Evolutionary conservation across 495 filamentous ascomycete species (phyloP).

Genomic region (Sporormia fimetaria): DNA sequence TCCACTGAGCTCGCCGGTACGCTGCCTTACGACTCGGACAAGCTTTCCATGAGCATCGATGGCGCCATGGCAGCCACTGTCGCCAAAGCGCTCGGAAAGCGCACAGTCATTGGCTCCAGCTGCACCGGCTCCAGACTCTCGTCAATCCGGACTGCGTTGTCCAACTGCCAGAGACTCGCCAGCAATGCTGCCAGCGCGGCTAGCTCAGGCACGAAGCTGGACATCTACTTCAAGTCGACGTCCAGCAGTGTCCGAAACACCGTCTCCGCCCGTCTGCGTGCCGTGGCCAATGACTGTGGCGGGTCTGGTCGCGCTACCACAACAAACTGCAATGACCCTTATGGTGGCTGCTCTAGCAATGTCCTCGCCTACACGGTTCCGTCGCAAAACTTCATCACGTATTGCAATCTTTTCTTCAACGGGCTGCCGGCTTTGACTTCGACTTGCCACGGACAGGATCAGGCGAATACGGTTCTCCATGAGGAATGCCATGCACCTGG

Average conservation of each 20-base stretch:
- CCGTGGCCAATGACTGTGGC: conserved; percentile 42
- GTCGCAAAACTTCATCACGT: conserved; percentile 40
- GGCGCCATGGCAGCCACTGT: conserved; percentile 40
- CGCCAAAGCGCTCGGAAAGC: conserved; percentile 35
- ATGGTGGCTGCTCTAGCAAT: conserved; percentile 39
- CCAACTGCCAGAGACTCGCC: conserved; percentile 42
- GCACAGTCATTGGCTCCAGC: conserved; percentile 38
- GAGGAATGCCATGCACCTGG: conserved; percentile 52
- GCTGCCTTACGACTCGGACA: conserved; percentile 37
- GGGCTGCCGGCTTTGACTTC: conserved; percentile 36
- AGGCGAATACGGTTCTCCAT: conserved; percentile 49
- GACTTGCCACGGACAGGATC: conserved; percentile 48
- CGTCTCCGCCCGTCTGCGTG: conserved; percentile 42
- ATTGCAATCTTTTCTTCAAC: conserved; percentile 47
- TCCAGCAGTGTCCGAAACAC: conserved; percentile 32
- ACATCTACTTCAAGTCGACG: conserved; percentile 54
- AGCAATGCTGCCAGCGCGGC: conserved; percentile 45
- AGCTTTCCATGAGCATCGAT: conserved; percentile 40
- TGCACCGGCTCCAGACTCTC: conserved; percentile 38
- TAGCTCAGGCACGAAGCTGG: conserved; percentile 32
- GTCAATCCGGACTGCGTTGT: conserved; percentile 38
- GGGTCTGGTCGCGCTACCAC: conserved; percentile 36
- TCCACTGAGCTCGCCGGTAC: conserved; percentile 37
- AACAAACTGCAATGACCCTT: conserved; percentile 44
- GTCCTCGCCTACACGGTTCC: conserved; percentile 50